Percentiles rank a stretch among this genome's conserved stretches.
These are phyloP conservation scores for Tetrastigma voinierianum DNA, from an alignment of 164 flowering plant species.

Conservation along the genomic window DNA sequence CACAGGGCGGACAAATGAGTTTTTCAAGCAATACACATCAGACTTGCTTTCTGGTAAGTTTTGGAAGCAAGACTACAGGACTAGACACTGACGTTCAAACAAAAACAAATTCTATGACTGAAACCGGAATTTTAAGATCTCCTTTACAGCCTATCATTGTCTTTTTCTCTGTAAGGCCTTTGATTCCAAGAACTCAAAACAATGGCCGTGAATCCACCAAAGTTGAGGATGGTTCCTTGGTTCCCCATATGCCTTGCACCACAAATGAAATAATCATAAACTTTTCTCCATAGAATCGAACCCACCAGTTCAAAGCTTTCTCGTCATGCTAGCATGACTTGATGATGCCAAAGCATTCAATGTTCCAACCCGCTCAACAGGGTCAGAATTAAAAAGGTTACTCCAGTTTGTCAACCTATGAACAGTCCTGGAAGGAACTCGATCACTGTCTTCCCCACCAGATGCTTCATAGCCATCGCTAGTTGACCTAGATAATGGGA, in stretches of 20 bases:
- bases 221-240: constrained; percentile 4
- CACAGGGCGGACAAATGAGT: background rate
- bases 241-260: constrained; percentile 7
- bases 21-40: background rate
- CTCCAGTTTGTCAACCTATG: constrained; percentile 70
- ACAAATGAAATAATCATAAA: constrained; percentile 34
- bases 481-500: constrained; percentile 74
- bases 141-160: constrained; percentile 2
- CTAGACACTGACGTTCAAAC: constrained; percentile 4
- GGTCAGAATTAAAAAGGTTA: constrained; percentile 42
- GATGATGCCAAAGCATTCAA: constrained; percentile 48
- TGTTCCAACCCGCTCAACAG: constrained; percentile 32
- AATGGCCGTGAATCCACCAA: background rate
- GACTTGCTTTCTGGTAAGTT: constrained; percentile 12
- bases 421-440: constrained; percentile 54
- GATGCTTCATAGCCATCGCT: constrained; percentile 98
- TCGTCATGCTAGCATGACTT: constrained; percentile 27
- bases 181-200: constrained; percentile 10
- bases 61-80: constrained; percentile 2
- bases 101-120: background rate
- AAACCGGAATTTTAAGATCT: background rate
- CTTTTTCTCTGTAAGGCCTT: background rate
- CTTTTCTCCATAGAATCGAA: constrained; percentile 3
- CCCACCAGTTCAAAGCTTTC: constrained; percentile 30
- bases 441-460: constrained; percentile 96